Conservation (phyloP, 139 green algal species). For the Tetraselmis chui region DNA sequence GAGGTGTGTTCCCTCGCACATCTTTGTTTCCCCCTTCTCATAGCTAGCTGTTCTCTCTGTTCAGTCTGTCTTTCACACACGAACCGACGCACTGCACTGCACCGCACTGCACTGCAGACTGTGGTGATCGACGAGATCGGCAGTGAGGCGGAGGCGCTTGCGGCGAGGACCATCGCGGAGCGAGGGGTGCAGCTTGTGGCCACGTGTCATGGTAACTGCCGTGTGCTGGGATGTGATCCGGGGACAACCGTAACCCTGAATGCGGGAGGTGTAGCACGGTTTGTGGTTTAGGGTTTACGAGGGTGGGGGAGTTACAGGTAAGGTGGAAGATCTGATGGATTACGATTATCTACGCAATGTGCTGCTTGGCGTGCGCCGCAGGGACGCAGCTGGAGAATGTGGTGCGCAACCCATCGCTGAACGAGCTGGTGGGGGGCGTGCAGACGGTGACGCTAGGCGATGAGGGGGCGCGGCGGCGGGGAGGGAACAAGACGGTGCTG, state of each 20-base stretch:
- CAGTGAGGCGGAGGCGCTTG: constrained; percentile 53
- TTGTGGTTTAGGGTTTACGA: too few relatives aligned
- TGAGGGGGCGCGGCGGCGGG: constrained; percentile 8
- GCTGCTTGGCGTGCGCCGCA: not conserved
- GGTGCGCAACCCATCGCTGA: constrained; percentile 76
- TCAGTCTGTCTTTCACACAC: too few relatives aligned
- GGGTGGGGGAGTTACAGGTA: too few relatives aligned
- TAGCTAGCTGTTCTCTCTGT: too few relatives aligned
- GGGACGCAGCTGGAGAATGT: constrained; percentile 48
- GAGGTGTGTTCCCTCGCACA: too few relatives aligned
- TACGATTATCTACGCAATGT: too few relatives aligned
- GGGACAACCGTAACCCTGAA: too few relatives aligned
- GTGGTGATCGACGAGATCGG: constrained; percentile 84
- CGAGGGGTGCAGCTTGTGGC: constrained; percentile 75
- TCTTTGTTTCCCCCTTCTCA: too few relatives aligned
- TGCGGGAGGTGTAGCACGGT: too few relatives aligned
- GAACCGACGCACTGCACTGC: too few relatives aligned
- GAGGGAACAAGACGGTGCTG: constrained; percentile 28
- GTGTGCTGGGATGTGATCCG: too few relatives aligned
- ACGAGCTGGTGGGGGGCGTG: constrained; percentile 57
- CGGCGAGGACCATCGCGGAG: constrained; percentile 66
- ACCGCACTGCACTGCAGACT: constrained; percentile 28
- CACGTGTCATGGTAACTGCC: constrained; percentile 74
- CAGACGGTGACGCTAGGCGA: constrained; percentile 61
- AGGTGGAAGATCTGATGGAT: too few relatives aligned